Evolutionary conservation across 176 grass and related monocot species (phyloP), one percentile per base, ranked within the genome.

Genomic region (Lolium rigidum): DNA sequence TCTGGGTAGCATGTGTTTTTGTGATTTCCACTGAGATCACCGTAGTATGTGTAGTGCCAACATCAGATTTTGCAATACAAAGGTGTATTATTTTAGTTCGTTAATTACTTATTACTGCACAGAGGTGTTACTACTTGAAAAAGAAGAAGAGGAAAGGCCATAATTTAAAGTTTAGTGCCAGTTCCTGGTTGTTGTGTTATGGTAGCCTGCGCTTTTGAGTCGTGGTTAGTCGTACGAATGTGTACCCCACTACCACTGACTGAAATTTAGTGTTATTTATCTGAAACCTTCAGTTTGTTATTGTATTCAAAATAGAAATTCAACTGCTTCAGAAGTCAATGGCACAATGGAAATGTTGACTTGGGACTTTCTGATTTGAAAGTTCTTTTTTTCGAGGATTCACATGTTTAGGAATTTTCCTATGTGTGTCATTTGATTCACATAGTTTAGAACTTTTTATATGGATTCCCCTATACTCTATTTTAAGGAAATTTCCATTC

Each of bases 21-120:
- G 13, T 75, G 66, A 48, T 56, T 41, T 24, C 2, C 10, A 31
- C 9, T 17, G 41, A 59, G 46, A 65, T 74, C 16, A 22, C 9
- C 11, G 47, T 87, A 90, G 84, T 77, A 79, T 83, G 83, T 79
- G 74, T 74, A 87, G 89, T 64, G 80, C 63, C 56, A 48, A 65
- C 21, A 70, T 56, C 64, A 51, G 61, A 51, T 81, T 76, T 85
- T 81, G 72, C 57, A 10, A 61, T 76, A 61, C 54, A 67, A 84
- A 9, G 25, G 58, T 24, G 4, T n/a, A 49, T 41, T 51, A 41
- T 35, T 76, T 15, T 76, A 51, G 59, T 64, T 26, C 46, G 8
- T 76, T 76, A 10, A 55, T 75, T 76, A 76, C 73, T 76, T 28
- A 55, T 76, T 76, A 51, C 48, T 76, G 49, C 49, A 76, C 41